A percentile compares a stretch with the other conserved stretches of the same genome.
phyloP scores from a whole-genome alignment of 805 yeast species.

The Lachancea fermentati region DNA sequence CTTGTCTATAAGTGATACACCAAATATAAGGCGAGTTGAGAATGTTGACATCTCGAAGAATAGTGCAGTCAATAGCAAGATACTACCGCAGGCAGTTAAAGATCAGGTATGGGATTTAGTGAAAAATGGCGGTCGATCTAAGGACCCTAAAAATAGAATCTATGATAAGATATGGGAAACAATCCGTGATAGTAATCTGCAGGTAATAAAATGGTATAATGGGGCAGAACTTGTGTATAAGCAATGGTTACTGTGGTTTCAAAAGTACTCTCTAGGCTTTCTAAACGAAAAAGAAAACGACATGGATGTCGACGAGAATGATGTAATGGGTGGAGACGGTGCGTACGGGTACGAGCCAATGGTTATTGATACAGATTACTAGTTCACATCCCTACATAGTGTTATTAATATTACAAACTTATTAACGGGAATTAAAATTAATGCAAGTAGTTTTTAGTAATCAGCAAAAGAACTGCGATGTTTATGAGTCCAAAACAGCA shows the following conservation, averaged over 20 bases:
- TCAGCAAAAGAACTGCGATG: too few relatives aligned
- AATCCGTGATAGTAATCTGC: slow-evolving; percentile 23
- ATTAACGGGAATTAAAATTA: neutral
- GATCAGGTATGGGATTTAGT: slow-evolving; percentile 8
- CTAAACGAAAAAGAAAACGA: slow-evolving; percentile 15
- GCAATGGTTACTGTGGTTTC: slow-evolving; percentile 32
- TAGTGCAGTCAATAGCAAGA: neutral
- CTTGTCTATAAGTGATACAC: slow-evolving; percentile 17
- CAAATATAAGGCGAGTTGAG: slow-evolving; percentile 1
- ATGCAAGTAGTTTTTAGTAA: too few relatives aligned
- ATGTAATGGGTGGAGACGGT: neutral
- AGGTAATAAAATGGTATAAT: slow-evolving; percentile 28
- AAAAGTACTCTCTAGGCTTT: slow-evolving; percentile 11
- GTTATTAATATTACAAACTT: slow-evolving; percentile 1
- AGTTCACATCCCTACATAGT: neutral
- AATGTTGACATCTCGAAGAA: neutral
- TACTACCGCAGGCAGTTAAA: slow-evolving; percentile 1
- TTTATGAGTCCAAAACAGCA: slow-evolving; percentile 30
- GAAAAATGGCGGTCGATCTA: slow-evolving; percentile 3
- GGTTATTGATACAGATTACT: slow-evolving; percentile 8
- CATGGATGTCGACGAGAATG: slow-evolving; percentile 9
- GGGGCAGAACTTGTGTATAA: slow-evolving; percentile 16
- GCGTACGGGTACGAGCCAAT: slow-evolving; percentile 6
- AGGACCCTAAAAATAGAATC: slow-evolving; percentile 10
- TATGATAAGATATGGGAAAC: slow-evolving; percentile 23